Percentiles rank a stretch among this genome's conserved stretches.
Conservation (phyloP, 2,329 filamentous ascomycete species). For the Sclerotinia minor region DNA sequence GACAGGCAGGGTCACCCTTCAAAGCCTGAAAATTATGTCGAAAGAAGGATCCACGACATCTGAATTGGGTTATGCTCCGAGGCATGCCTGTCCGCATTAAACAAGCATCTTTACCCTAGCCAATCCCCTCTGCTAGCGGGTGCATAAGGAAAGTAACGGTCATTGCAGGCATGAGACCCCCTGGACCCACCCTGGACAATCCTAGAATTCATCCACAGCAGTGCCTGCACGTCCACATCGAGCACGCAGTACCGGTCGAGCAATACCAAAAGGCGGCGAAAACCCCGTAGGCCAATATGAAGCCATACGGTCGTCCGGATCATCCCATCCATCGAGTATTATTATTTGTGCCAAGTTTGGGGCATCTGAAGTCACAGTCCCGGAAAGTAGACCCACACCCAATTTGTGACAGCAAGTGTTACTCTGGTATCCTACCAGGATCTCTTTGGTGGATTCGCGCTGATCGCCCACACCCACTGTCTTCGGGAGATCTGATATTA, state of each 20-base stretch:
- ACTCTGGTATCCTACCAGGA: conserved; percentile 48
- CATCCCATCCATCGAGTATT: conserved; percentile 36
- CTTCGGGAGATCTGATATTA: conserved; percentile 52
- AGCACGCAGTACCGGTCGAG: conserved; percentile 37
- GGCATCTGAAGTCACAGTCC: conserved; percentile 40
- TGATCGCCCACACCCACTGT: conserved; percentile 51
- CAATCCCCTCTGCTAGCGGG: conserved; percentile 36
- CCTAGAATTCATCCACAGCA: conserved; percentile 32
- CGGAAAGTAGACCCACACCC: conserved; percentile 49
- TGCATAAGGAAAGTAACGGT: conserved; percentile 37
- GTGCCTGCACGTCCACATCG: conserved; percentile 33
- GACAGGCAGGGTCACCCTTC: conserved; percentile 38
- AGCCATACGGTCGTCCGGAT: conserved; percentile 31
- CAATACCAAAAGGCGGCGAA: conserved; percentile 35
- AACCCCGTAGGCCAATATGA: conserved; percentile 34
- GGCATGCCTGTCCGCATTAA: conserved; percentile 36
- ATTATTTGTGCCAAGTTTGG: conserved; percentile 37
- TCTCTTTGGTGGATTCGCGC: conserved; percentile 52
- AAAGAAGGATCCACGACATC: conserved; percentile 31
- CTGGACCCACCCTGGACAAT: conserved; percentile 30
- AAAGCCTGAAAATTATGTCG: conserved; percentile 33
- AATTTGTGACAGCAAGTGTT: conserved; percentile 53
- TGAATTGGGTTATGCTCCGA: conserved; percentile 41
- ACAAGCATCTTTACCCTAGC: conserved; percentile 37
- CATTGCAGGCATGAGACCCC: conserved; percentile 35